These are phyloP conservation scores for Stenogyne calaminthoides DNA, from an alignment of 305 asterid genomes.

Conservation along the genomic window DNA sequence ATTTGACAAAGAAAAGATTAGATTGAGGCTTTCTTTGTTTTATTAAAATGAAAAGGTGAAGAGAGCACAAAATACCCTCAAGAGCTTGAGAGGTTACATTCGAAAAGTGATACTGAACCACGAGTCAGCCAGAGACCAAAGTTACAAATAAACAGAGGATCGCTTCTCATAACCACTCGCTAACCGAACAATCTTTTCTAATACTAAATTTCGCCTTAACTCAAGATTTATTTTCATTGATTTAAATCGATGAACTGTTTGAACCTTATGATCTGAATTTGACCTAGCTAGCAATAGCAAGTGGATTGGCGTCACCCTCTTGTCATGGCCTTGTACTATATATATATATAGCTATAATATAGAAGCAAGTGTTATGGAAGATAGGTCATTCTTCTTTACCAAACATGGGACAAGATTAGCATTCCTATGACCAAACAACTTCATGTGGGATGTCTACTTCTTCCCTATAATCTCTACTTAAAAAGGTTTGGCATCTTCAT, in stretches of 20 bases:
- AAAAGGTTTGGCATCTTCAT: slow-evolving; percentile 3
- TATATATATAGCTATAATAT: neutral
- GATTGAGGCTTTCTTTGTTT: too few species aligned
- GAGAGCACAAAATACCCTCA: too few species aligned
- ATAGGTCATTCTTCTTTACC: slow-evolving; percentile 37
- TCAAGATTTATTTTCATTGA: neutral
- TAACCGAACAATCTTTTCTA: too few species aligned
- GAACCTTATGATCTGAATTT: slow-evolving; percentile 23
- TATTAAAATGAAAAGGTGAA: too few species aligned
- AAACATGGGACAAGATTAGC: slow-evolving; percentile 40
- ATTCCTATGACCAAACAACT: slow-evolving; percentile 37
- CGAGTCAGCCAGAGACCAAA: too few species aligned
- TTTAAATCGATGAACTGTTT: neutral
- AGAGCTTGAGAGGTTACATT: too few species aligned
- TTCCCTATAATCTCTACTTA: neutral
- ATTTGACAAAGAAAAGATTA: too few species aligned
- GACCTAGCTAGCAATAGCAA: slow-evolving; percentile 25
- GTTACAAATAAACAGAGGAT: too few species aligned
- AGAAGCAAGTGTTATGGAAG: slow-evolving; percentile 20
- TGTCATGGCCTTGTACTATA: slow-evolving; percentile 10
- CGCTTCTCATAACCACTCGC: too few species aligned
- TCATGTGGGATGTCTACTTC: slow-evolving; percentile 40
- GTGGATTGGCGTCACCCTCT: slow-evolving; percentile 17
- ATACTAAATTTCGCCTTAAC: too few species aligned
- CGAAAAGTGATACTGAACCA: too few species aligned